A percentile compares a stretch with the other conserved stretches of the same genome.
These are phyloP conservation scores for Chrysopogon serrulatus DNA, from an alignment of 176 grass and related monocot species.

Conservation along the genomic window DNA sequence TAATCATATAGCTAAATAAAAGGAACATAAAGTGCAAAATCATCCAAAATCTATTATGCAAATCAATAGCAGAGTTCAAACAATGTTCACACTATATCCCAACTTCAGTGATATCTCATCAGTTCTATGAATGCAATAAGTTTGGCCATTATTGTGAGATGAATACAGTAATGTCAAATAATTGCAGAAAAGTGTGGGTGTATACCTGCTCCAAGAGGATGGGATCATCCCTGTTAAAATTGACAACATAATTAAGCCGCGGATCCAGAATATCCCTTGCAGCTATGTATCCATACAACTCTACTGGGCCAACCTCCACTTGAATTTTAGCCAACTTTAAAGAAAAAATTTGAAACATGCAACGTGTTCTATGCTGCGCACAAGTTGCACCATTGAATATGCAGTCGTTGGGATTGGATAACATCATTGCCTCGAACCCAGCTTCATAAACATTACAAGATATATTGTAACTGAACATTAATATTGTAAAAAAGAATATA, in stretches of 20 bases:
- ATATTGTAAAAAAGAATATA: neutral
- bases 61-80: neutral
- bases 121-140: neutral
- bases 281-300: neutral
- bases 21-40: neutral
- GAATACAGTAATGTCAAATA: neutral
- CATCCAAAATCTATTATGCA: neutral
- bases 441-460: neutral
- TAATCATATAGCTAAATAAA: too few relatives aligned
- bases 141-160: neutral
- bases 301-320: neutral
- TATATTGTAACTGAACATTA: neutral
- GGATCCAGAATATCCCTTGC: neutral
- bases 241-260: neutral
- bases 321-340: neutral
- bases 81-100: neutral
- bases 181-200: neutral
- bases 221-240: neutral
- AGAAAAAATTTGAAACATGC: neutral
- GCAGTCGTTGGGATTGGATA: neutral
- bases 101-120: neutral
- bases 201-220: neutral
- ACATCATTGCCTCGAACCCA: neutral
- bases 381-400: neutral
- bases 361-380: fast-evolving